Evolutionary conservation across 2,329 filamentous ascomycete species (phyloP).

Genomic region (Verticillium longisporum): DNA sequence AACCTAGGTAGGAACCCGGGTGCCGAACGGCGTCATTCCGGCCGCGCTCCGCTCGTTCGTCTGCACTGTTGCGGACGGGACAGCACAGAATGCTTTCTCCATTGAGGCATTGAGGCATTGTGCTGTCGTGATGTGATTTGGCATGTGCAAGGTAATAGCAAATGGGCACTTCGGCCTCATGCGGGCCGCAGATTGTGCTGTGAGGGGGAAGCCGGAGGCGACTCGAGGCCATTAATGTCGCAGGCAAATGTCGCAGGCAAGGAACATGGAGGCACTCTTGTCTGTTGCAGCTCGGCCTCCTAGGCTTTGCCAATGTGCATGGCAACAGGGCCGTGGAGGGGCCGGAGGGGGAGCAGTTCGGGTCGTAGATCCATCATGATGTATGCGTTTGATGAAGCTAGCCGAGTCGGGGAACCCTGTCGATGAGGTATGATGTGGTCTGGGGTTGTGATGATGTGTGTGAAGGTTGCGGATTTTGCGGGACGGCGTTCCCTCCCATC

Average conservation of each 20-base stretch:
- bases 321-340: neutral
- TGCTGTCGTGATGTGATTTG: conserved; percentile 6
- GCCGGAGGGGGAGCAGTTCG: neutral
- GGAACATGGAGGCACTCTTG: neutral
- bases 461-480: neutral
- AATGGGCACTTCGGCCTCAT: neutral
- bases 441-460: neutral
- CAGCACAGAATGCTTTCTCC: neutral
- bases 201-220: neutral
- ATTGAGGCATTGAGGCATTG: neutral
- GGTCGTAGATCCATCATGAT: neutral
- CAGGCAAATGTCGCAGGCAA: too few species aligned
- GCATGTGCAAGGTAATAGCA: conserved; percentile 8
- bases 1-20: conserved; percentile 4
- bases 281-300: neutral
- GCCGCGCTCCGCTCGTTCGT: conserved; percentile 5
- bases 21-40: neutral
- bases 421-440: neutral
- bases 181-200: neutral
- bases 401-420: conserved; percentile 1
- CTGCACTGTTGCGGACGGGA: conserved; percentile 5
- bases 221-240: neutral
- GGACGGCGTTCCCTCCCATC: neutral
- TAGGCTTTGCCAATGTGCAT: conserved; percentile 1
- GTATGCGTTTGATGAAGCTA: neutral